These are phyloP conservation scores for Graphilbum sp. DNA, from an alignment of 2,329 filamentous ascomycete genomes.

Conservation along the genomic window DNA sequence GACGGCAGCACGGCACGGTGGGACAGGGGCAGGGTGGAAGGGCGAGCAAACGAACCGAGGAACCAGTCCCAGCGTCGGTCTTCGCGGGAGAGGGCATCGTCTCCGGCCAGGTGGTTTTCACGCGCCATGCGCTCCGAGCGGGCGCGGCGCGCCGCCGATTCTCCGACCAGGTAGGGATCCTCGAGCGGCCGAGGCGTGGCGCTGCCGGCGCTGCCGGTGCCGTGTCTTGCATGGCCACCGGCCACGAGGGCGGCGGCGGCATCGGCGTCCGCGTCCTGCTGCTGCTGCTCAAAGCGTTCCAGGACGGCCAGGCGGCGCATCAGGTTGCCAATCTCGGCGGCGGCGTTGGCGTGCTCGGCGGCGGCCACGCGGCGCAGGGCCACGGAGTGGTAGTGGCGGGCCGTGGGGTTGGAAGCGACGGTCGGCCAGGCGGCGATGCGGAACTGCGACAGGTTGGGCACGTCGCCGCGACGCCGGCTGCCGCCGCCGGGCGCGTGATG, in stretches of 20 bases:
- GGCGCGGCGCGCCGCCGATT: conserved; percentile 42
- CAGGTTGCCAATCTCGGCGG: conserved; percentile 13
- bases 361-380: conserved; percentile 42
- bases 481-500: conserved; percentile 23
- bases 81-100: conserved; percentile 38
- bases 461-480: conserved; percentile 13
- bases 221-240: conserved; percentile 3
- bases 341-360: conserved; percentile 19
- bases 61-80: conserved; percentile 46
- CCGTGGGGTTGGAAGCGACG: conserved; percentile 34
- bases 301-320: conserved; percentile 17
- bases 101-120: conserved; percentile 25
- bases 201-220: conserved; percentile 12
- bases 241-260: conserved; percentile 8
- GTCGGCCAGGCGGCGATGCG: conserved; percentile 43
- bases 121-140: conserved; percentile 39
- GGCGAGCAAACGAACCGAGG: conserved; percentile 29
- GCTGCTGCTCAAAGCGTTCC: conserved; percentile 21
- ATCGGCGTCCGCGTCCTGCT: too few relatives aligned
- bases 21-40: conserved; percentile 16
- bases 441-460: conserved; percentile 33
- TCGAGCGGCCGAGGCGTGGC: conserved; percentile 34
- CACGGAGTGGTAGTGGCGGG: conserved; percentile 46
- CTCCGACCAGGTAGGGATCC: conserved; percentile 51
- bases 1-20: neutral